Percentiles rank a stretch among this genome's conserved stretches.
Conservation (phyloP, 805 yeast genomes). For the Hyphopichia homilentoma region DNA sequence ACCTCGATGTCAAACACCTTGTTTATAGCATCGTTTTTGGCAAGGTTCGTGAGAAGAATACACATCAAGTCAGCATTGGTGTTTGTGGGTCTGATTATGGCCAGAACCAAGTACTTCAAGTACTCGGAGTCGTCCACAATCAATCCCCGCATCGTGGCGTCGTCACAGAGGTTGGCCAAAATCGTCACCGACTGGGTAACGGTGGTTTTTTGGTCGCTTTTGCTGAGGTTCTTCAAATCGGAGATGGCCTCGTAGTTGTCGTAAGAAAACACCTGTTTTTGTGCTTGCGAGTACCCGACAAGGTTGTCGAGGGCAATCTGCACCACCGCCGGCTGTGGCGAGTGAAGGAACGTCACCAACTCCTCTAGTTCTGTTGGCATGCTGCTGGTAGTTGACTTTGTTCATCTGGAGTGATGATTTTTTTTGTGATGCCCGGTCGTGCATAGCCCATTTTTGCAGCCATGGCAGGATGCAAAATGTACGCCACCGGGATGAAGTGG, state of each 20-base stretch:
- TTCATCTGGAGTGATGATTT: slow-evolving; percentile 1
- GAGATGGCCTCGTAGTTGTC: slow-evolving; percentile 67
- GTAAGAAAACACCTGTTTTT: slow-evolving; percentile 61
- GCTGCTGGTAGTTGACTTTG: too few species aligned
- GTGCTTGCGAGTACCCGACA: slow-evolving; percentile 71
- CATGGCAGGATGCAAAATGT: neutral
- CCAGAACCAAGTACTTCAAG: slow-evolving; percentile 42
- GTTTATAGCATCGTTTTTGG: slow-evolving; percentile 67
- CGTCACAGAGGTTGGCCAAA: slow-evolving; percentile 79
- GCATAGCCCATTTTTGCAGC: neutral
- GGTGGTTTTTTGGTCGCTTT: slow-evolving; percentile 49
- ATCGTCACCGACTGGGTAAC: slow-evolving; percentile 73
- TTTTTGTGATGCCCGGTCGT: slow-evolving; percentile 3
- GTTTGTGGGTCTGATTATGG: slow-evolving; percentile 54
- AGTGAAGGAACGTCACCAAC: slow-evolving; percentile 75
- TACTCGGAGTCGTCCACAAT: slow-evolving; percentile 65
- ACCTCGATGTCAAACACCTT: slow-evolving; percentile 42
- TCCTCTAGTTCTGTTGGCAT: slow-evolving; percentile 48
- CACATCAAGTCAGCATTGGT: slow-evolving; percentile 76
- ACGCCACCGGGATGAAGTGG: too few species aligned
- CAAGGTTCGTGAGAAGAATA: slow-evolving; percentile 80
- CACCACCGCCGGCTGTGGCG: slow-evolving; percentile 73
- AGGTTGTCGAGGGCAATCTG: slow-evolving; percentile 82
- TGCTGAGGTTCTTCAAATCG: slow-evolving; percentile 62
- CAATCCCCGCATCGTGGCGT: slow-evolving; percentile 54